A percentile compares a stretch with the other conserved stretches of the same genome.
These are phyloP conservation scores for Astrocystis sublimbata DNA, from an alignment of 495 filamentous ascomycete species.

Conservation along the genomic window DNA sequence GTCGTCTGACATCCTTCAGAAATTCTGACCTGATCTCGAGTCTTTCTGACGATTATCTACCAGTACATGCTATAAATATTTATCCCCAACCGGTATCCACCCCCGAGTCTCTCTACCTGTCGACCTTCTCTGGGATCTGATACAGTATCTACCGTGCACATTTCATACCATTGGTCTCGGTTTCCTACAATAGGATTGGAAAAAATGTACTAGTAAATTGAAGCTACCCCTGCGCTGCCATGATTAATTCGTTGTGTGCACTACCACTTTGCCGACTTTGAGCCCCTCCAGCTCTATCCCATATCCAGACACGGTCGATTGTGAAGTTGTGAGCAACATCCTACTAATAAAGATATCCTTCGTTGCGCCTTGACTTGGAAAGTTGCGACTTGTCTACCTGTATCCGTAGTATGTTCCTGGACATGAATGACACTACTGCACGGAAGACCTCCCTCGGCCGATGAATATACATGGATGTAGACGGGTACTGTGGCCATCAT, in stretches of 20 bases:
- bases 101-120: background rate
- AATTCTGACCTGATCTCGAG: background rate
- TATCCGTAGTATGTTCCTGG: background rate
- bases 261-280: background rate
- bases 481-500: background rate
- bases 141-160: background rate
- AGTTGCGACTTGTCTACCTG: background rate
- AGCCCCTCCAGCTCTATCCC: background rate
- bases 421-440: no score
- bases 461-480: background rate
- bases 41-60: background rate
- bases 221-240: constrained; percentile 1
- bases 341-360: background rate
- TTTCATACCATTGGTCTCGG: background rate
- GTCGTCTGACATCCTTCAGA: background rate
- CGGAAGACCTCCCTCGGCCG: background rate
- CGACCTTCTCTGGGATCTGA: background rate
- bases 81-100: background rate
- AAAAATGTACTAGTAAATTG: constrained; percentile 6
- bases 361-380: background rate
- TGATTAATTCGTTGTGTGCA: constrained; percentile 11
- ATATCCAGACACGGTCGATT: background rate
- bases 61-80: background rate
- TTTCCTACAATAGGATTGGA: constrained; percentile 8
- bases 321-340: background rate